Conservation (phyloP, 768 basidiomycete genomes). For the Astraeus odoratus region DNA sequence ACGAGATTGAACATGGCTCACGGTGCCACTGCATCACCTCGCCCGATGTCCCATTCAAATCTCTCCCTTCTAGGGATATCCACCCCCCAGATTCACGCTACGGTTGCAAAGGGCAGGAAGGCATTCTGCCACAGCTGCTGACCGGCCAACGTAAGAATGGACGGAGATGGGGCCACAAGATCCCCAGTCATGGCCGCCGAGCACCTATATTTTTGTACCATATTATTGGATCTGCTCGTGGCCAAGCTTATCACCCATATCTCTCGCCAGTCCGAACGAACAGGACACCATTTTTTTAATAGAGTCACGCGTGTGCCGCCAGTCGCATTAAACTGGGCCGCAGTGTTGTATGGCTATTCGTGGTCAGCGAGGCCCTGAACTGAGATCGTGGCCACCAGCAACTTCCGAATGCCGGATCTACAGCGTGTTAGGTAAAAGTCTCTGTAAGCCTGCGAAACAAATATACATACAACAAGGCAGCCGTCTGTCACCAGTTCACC, state of each 20-base stretch:
- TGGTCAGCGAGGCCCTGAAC: not conserved
- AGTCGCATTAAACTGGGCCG: too few species aligned
- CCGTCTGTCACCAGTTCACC: too few species aligned
- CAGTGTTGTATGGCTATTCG: too few species aligned
- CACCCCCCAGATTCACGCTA: not conserved
- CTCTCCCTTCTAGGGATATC: not conserved
- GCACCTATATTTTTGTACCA: not conserved
- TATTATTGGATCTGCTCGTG: too few species aligned
- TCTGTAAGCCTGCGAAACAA: too few species aligned
- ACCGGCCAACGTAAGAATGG: not conserved
- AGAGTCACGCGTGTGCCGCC: too few species aligned
- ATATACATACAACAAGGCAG: too few species aligned
- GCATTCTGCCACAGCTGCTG: not conserved
- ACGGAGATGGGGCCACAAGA: not conserved
- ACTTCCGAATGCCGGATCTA: not conserved
- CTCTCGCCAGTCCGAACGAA: not conserved
- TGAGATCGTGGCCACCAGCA: not conserved
- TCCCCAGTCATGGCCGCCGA: not conserved
- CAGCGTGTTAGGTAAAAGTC: too few species aligned
- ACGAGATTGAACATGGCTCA: too few species aligned
- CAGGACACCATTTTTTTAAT: not conserved
- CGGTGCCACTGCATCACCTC: too few species aligned
- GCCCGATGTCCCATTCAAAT: too few species aligned
- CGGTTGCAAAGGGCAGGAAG: constrained; percentile 1
- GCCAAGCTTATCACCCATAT: not conserved